These are phyloP conservation scores for Xanthoconium separans DNA, from an alignment of 1,284 basidiomycete genomes.

Conservation along the genomic window DNA sequence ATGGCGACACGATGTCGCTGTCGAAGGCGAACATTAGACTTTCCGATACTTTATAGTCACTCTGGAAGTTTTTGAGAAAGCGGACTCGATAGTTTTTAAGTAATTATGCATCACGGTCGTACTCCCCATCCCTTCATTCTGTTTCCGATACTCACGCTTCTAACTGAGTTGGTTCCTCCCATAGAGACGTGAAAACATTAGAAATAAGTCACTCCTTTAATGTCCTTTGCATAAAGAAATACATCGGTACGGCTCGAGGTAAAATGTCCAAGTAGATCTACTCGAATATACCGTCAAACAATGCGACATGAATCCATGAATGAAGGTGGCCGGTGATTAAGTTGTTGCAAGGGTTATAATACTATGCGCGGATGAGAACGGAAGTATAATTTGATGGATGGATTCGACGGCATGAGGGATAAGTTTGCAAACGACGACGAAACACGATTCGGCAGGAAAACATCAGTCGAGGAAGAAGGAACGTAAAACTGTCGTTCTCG, in stretches of 20 bases:
- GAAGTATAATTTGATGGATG: neutral
- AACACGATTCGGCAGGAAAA: constrained; percentile 16
- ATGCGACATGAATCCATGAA: constrained; percentile 35
- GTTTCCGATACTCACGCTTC: constrained; percentile 5
- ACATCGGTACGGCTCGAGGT: constrained; percentile 34
- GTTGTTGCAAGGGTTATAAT: constrained; percentile 26
- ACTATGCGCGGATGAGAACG: constrained; percentile 20
- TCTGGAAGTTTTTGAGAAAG: too few species aligned
- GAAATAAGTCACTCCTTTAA: constrained; percentile 37
- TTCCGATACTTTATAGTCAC: constrained; percentile 7
- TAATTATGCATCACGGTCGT: constrained; percentile 3
- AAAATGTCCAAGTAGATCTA: constrained; percentile 37
- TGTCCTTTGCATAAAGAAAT: constrained; percentile 36
- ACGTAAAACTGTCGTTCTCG: constrained; percentile 6
- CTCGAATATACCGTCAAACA: constrained; percentile 36
- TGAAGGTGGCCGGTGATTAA: constrained; percentile 26
- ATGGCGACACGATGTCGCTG: constrained; percentile 75
- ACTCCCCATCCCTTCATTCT: neutral
- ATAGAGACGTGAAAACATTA: constrained; percentile 14
- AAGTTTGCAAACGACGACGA: constrained; percentile 12
- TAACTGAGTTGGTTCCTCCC: neutral
- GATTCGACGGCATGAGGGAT: neutral
- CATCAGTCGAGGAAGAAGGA: constrained; percentile 15
- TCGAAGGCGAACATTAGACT: constrained; percentile 50
- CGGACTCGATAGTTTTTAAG: constrained; percentile 11